phyloP scores from a whole-genome alignment of 2,329 filamentous ascomycete species.

The Bipolaris oryzae region DNA sequence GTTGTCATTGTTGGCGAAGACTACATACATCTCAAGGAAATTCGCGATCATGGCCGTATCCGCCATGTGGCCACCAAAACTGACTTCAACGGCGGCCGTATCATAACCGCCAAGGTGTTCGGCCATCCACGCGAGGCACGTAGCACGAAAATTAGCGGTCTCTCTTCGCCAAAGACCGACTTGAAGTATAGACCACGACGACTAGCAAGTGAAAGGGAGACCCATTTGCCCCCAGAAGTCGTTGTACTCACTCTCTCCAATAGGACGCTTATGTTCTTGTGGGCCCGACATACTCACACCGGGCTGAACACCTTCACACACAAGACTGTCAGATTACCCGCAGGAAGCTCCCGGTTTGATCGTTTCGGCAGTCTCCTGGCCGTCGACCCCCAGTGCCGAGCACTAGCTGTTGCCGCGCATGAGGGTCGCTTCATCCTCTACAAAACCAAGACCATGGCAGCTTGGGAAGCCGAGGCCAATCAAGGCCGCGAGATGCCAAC shows the following conservation, averaged over 20 bases:
- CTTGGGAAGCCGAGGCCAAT: constrained; percentile 56
- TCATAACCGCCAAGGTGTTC: constrained; percentile 78
- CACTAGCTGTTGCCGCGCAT: constrained; percentile 71
- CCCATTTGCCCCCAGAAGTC: constrained; percentile 70
- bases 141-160: constrained; percentile 26
- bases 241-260: constrained; percentile 77
- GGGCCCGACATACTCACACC: constrained; percentile 58
- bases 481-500: constrained; percentile 51
- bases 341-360: constrained; percentile 59
- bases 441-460: constrained; percentile 64
- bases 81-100: constrained; percentile 74
- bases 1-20: constrained; percentile 85
- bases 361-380: constrained; percentile 70
- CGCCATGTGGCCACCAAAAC: constrained; percentile 76
- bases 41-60: constrained; percentile 71
- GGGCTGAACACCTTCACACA: constrained; percentile 65
- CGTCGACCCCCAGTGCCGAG: constrained; percentile 73
- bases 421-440: constrained; percentile 74
- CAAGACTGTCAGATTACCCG: constrained; percentile 65
- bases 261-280: constrained; percentile 78
- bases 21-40: constrained; percentile 80
- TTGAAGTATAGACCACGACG: constrained; percentile 18
- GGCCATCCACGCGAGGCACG: constrained; percentile 53
- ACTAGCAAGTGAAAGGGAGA: constrained; percentile 29
- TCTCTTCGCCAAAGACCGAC: constrained; percentile 22